Evolutionary conservation across 2,329 filamentous ascomycete species (phyloP), one percentile per base, ranked within the genome.

Genomic region (Fusarium sp.): DNA sequence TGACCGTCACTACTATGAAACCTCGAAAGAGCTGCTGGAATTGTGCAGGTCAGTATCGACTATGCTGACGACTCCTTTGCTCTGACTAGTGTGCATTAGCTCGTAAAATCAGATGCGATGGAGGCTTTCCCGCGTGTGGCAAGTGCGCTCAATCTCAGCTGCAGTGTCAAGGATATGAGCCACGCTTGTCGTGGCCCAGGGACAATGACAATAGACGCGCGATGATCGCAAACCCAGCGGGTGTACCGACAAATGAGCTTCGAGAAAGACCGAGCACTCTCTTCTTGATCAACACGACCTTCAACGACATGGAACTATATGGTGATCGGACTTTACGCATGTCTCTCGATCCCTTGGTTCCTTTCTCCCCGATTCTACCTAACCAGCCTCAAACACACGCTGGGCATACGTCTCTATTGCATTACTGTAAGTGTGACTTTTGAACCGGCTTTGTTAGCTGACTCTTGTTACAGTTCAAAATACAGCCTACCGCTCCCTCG

Each of bases 81-180:
- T 33, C 62, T 74, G 53, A 74, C 22, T 24, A 10, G 12, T 4
- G 12, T 40, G 10, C n/a, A 27, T 10, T 46, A 76, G 74, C 53
- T 27, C 73, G 74, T n/a, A 76, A 66, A 57, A 56, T 77, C n/a
- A 68, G 62, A 22, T 77, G 75, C 17, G 75, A 77, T n/a, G 55
- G 70, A 14, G 22, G 27, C 4, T 60, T 64, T 2, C 74, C 75
- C 1, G 22, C 17, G 0, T 77, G 75, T 22, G 4, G 53, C 17
- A 73, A 55, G 35, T 77, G 75, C 20, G 27, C 36, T 3, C 64
- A 51, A 6, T 38, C 61, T 12, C 33, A 53, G 1, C 31, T 72
- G 1, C 29, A 36, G 2, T 77, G 75, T 10, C 53, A 62, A 24
- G 75, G 74, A 3, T 77, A 73, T 51, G 60, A 56, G 3, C 7